Conservation (phyloP, 2,329 filamentous ascomycete genomes). For the Fusarium sp. region DNA sequence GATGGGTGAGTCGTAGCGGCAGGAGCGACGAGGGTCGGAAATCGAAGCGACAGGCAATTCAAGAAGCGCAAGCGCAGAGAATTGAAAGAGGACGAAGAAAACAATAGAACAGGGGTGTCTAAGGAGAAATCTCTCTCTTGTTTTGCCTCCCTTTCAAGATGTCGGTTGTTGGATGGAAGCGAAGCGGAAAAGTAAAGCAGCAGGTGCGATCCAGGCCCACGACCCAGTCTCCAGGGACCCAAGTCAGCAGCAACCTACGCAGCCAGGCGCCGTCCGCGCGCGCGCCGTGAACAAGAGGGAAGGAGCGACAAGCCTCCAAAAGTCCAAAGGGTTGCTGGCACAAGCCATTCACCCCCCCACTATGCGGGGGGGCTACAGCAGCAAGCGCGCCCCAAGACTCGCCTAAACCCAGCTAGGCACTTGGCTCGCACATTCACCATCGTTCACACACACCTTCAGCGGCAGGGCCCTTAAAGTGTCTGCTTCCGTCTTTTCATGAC, state of each 20-base stretch:
- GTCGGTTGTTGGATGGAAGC: constrained; percentile 14
- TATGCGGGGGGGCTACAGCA: constrained; percentile 33
- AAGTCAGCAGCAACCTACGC: constrained; percentile 19
- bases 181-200: constrained; percentile 15
- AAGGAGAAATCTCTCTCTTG: neutral
- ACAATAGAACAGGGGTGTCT: neutral
- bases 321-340: constrained; percentile 20
- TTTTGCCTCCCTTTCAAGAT: constrained; percentile 4
- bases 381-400: constrained; percentile 18
- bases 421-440: constrained; percentile 28
- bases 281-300: constrained; percentile 5
- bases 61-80: neutral
- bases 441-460: neutral
- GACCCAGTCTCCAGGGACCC: constrained; percentile 31
- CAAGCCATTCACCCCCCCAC: constrained; percentile 22
- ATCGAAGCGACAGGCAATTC: neutral
- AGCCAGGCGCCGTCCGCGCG: neutral
- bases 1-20: neutral
- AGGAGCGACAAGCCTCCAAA: constrained; percentile 18
- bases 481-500: neutral
- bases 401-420: constrained; percentile 33
- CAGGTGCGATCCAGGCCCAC: constrained; percentile 19
- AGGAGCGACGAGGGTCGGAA: constrained; percentile 8
- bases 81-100: neutral
- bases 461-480: neutral